A percentile compares a stretch with the other conserved stretches of the same genome.
phyloP scores from a whole-genome alignment of 495 filamentous ascomycete genomes.

The Penicillium malachiteum region DNA sequence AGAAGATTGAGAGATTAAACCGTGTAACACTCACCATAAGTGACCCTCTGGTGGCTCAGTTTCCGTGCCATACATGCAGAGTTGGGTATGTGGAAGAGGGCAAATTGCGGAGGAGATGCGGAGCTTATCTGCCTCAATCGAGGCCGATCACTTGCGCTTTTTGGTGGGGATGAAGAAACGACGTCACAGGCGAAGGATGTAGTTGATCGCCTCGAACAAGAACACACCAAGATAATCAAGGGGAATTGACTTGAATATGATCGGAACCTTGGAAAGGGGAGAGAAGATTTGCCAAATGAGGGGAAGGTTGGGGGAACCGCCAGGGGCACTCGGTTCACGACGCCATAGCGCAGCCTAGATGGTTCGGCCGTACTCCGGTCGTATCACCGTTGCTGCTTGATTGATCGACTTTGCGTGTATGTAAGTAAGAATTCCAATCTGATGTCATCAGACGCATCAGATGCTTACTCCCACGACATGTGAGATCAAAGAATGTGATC shows the following conservation, averaged over 20 bases:
- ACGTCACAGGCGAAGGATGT: slow-evolving; percentile 15
- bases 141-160: slow-evolving; percentile 32
- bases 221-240: neutral
- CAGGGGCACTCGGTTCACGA: slow-evolving; percentile 15
- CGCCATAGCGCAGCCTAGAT: neutral
- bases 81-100: slow-evolving; percentile 18
- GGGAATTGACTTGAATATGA: neutral
- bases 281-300: slow-evolving; percentile 12
- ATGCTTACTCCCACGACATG: neutral
- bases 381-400: neutral
- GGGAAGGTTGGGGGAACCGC: slow-evolving; percentile 21
- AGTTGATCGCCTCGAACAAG: neutral
- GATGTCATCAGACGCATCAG: neutral
- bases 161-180: slow-evolving; percentile 16
- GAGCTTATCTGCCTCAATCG: slow-evolving; percentile 32
- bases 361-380: slow-evolving; percentile 2
- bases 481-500: neutral
- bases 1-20: neutral
- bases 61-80: slow-evolving; percentile 48
- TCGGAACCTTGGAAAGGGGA: slow-evolving; percentile 1
- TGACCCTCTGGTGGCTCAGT: slow-evolving; percentile 51
- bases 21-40: slow-evolving; percentile 39
- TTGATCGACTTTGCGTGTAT: neutral
- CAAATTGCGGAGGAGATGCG: slow-evolving; percentile 42
- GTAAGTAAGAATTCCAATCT: neutral